These are phyloP conservation scores for Pelargonium australe DNA, from an alignment of 441 rosid species.

Conservation along the genomic window DNA sequence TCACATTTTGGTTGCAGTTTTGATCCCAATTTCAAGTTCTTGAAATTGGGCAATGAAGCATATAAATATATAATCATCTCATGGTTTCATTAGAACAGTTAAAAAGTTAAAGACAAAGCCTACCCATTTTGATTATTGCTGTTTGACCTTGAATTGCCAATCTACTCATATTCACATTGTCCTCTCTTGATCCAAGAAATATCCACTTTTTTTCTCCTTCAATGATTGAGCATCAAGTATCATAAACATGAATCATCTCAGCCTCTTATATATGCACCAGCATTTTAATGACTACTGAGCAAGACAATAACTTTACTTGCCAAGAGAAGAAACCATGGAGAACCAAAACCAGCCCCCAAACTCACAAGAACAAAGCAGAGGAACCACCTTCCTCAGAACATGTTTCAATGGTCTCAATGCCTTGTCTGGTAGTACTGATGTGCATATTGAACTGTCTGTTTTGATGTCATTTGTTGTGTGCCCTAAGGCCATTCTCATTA, in stretches of 20 bases:
- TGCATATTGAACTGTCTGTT: background rate
- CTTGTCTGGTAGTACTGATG: slow-evolving; percentile 36
- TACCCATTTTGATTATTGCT: too few relatives aligned
- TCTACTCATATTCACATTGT: background rate
- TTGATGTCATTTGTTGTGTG: background rate
- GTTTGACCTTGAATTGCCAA: background rate
- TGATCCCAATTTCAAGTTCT: too few relatives aligned
- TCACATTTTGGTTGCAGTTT: too few relatives aligned
- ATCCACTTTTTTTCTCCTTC: too few relatives aligned
- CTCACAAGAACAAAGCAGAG: slow-evolving; percentile 24
- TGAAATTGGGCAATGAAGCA: too few relatives aligned
- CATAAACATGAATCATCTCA: background rate
- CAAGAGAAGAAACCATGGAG: slow-evolving; percentile 25
- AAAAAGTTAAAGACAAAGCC: too few relatives aligned
- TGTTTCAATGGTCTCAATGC: slow-evolving; percentile 64
- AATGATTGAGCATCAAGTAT: background rate
- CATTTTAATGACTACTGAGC: background rate
- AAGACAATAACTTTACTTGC: background rate
- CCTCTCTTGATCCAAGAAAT: background rate
- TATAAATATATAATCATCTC: too few relatives aligned
- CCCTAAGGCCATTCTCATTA: too few relatives aligned
- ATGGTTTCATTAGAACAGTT: too few relatives aligned
- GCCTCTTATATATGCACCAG: background rate
- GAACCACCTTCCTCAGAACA: slow-evolving; percentile 50
- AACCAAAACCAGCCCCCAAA: slow-evolving; percentile 31